Evolutionary conservation across 108 stramenopile species (phyloP).

Genomic region (Skeletonema grethae): DNA sequence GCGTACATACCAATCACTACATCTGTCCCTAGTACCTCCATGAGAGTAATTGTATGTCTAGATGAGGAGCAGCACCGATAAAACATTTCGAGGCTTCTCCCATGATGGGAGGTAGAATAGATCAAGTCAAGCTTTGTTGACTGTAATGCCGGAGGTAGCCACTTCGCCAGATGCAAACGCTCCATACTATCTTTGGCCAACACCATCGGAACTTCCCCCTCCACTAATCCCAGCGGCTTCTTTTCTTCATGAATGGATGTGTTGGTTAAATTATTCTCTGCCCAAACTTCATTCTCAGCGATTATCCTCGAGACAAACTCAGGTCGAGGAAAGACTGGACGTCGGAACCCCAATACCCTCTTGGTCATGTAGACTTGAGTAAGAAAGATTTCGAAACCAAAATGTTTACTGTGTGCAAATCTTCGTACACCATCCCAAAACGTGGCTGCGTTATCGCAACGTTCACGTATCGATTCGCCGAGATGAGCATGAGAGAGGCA

Average conservation of each 20-base stretch:
- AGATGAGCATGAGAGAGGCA: slow-evolving; percentile 47
- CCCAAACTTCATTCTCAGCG: slow-evolving; percentile 44
- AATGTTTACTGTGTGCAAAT: slow-evolving; percentile 45
- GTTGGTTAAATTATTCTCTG: slow-evolving; percentile 28
- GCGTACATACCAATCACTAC: slow-evolving; percentile 53
- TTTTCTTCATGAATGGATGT: slow-evolving; percentile 29
- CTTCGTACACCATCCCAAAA: slow-evolving; percentile 47
- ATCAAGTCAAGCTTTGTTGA: slow-evolving; percentile 52
- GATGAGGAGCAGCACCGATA: slow-evolving; percentile 44
- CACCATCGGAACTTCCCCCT: slow-evolving; percentile 32
- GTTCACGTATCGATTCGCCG: slow-evolving; percentile 34
- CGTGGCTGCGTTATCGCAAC: slow-evolving; percentile 41
- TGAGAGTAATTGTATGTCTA: slow-evolving; percentile 45
- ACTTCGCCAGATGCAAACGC: slow-evolving; percentile 37
- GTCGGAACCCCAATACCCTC: slow-evolving; percentile 24
- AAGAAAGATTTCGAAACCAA: slow-evolving; percentile 9
- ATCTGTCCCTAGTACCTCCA: slow-evolving; percentile 48
- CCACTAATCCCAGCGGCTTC: slow-evolving; percentile 41
- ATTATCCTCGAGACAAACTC: slow-evolving; percentile 40
- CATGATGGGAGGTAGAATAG: slow-evolving; percentile 50
- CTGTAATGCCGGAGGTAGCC: slow-evolving; percentile 46
- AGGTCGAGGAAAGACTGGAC: slow-evolving; percentile 41
- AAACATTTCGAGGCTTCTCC: slow-evolving; percentile 47
- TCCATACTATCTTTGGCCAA: slow-evolving; percentile 38
- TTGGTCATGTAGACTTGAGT: slow-evolving; percentile 13